Evolutionary conservation across 208 protist species (phyloP), one percentile per base, ranked within the genome.

Genomic region (Willaertia magna): DNA sequence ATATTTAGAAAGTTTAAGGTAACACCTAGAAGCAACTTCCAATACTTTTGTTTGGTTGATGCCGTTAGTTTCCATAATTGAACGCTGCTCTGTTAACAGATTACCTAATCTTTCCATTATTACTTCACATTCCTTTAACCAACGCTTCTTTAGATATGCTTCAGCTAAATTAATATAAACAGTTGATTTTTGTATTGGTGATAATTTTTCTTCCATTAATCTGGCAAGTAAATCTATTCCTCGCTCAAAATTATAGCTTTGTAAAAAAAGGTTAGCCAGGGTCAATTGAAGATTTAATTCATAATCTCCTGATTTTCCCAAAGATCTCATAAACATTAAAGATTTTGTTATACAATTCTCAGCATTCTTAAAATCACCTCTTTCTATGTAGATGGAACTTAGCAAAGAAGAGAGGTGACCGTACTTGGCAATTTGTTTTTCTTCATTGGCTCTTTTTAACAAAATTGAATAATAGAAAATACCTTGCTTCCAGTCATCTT

Each of bases 361-460:
- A 39, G 78, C 78, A 83, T 83, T 83, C 40, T 42, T 83, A 55
- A 55, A 55, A 52, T 83, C 78, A 6, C 78, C 78, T 52, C 78
- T 47, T 14, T 51, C 78, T 3, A 55, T 83, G 22, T 83, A 52
- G 0, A 47, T 16, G 14, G 40, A 18, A 18, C 18, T 40, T 55
- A 83, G 42, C 2, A 47, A 4, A 26, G 40, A 40, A 26, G 46
- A 49, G 1, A 83, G 22, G 26, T 55, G 43, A 22, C 9, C 43
- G 18, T 42, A 40, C 55, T 83, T 51, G 4, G 78, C n/a, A n/a
- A 55, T 40, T 6, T 49, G 39, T 4, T 55, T 55, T 55, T 83
- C 78, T 40, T 51, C 44, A 11, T 44, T 47, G 12, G 55, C 55
- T 18, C 47, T 9, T 2, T 47, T 79, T 16, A 83, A 47, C 22